Base-by-base conservation (phyloP, 139 green algal genomes). In the Astrephomene gubernaculifera region DNA sequence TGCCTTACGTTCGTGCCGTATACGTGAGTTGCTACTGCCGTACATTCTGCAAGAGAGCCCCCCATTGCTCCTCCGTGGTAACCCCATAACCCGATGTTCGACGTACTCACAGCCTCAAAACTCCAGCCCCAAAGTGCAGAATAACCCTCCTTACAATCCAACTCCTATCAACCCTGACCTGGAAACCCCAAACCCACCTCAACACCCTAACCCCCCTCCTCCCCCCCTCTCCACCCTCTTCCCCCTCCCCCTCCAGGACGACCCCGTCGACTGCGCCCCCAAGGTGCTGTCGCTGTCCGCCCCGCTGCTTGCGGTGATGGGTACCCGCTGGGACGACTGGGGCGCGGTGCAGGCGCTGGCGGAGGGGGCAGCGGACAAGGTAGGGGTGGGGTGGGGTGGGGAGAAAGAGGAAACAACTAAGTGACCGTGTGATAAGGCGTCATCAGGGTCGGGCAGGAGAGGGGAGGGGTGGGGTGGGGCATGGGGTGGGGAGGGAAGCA, bases 321-420 rank as follows among this genome's bases (percentile, higher is more conserved):
- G 86, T 2, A 86, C 85, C 0, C 60, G 69, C 14, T 64, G 73
- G 36, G 49, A 61, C 1, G 85, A 91, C 82, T 93, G 90, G 90
- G 36, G 21, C 3, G 49, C 71, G 14, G 87, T 93, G 71, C 78
- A 90, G 72, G 38, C 19, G 33, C 72, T 89, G 45, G 29, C 41
- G 4, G 1, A 0, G 31, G 9, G 14, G 14, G 71, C 49, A 12
- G 54, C 60, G 22, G 10, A 33, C 60, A 76, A 82, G 60, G 82
- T 49, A 44, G 25, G 54, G 24, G 10, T n/a, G 12, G 41, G 44
- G 12, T 12, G 27, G 70, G 24, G 70, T 10, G 39, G 41, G 49
- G 49, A 17, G 17, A 57, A n/a, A n/a, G n/a, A n/a, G n/a, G n/a
- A n/a, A n/a, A n/a, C n/a, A n/a, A n/a, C n/a, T n/a, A n/a, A n/a